Conservation (phyloP, 257 asterid genomes). For the Vinca minor region DNA sequence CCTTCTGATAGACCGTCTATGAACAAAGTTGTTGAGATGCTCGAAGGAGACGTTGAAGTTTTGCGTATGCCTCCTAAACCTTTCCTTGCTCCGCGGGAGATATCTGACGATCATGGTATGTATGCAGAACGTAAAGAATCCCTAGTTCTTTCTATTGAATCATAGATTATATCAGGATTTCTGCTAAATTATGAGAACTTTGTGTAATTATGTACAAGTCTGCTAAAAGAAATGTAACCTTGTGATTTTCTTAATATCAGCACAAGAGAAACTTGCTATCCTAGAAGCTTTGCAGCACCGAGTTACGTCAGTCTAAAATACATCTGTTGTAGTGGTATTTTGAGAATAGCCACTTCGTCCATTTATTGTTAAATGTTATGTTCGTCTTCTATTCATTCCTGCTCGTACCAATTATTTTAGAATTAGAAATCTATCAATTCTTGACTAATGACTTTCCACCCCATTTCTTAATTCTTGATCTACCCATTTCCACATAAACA, state of each 20-base stretch:
- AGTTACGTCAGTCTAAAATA: too few relatives aligned
- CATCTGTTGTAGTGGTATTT: too few relatives aligned
- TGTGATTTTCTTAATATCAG: conserved; percentile 52
- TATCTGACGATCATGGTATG: conserved; percentile 12
- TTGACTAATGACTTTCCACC: not conserved
- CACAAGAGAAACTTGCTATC: conserved; percentile 48
- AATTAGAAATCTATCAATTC: not conserved
- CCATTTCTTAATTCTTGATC: not conserved
- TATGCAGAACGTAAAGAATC: not conserved
- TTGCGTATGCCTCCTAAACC: conserved; percentile 38
- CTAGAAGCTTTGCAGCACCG: conserved; percentile 48
- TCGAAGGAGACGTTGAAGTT: conserved; percentile 29
- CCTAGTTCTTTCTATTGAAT: not conserved
- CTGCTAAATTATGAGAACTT: too few relatives aligned
- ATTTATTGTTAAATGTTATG: too few relatives aligned
- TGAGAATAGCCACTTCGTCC: too few relatives aligned
- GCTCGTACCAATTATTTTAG: too few relatives aligned
- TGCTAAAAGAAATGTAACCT: not conserved
- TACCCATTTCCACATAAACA: not conserved
- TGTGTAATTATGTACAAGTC: not conserved
- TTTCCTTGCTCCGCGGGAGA: conserved; percentile 21
- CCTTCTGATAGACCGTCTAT: conserved; percentile 37
- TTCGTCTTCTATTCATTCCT: too few relatives aligned
- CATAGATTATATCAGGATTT: not conserved
- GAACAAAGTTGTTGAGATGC: conserved; percentile 45